A percentile compares a stretch with the other conserved stretches of the same genome.
Evolutionary conservation across 2,329 filamentous ascomycete species (phyloP).

Genomic region (Sphaerulina vaccinii): DNA sequence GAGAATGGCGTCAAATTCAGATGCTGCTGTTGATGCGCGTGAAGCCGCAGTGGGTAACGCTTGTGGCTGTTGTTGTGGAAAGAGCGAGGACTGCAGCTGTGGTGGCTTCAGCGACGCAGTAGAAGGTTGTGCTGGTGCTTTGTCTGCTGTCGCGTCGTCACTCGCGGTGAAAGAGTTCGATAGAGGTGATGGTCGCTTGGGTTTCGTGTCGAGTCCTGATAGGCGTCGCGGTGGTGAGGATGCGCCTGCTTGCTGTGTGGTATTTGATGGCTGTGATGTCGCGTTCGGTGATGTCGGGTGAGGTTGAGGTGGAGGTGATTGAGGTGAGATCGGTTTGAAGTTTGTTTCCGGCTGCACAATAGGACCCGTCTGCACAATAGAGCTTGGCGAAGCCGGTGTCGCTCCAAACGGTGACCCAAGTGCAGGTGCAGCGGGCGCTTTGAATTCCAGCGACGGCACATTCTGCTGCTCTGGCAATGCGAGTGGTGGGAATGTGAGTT

Average conservation of each 20-base stretch:
- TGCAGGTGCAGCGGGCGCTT: neutral
- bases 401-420: conserved; percentile 11
- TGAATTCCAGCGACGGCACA: neutral
- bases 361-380: conserved; percentile 17
- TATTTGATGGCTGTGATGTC: conserved; percentile 13
- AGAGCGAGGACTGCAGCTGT: neutral
- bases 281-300: conserved; percentile 7
- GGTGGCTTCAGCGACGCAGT: conserved; percentile 11
- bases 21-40: conserved; percentile 14
- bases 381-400: conserved; percentile 14
- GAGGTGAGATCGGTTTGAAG: conserved; percentile 12
- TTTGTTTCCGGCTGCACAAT: conserved; percentile 25
- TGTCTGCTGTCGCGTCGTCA: conserved; percentile 3
- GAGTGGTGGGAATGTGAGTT: conserved; percentile 3
- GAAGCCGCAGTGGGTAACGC: conserved; percentile 14
- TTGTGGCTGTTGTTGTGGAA: conserved; percentile 7
- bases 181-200: conserved; percentile 37
- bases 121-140: neutral
- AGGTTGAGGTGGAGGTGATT: conserved; percentile 14
- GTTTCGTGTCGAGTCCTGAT: conserved; percentile 26
- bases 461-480: neutral
- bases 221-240: conserved; percentile 21
- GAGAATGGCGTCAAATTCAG: conserved; percentile 34
- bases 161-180: conserved; percentile 34
- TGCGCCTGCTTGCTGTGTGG: conserved; percentile 15